Base-by-base conservation (phyloP, 2,329 filamentous ascomycete genomes). In the Biscogniauxia sp. region DNA sequence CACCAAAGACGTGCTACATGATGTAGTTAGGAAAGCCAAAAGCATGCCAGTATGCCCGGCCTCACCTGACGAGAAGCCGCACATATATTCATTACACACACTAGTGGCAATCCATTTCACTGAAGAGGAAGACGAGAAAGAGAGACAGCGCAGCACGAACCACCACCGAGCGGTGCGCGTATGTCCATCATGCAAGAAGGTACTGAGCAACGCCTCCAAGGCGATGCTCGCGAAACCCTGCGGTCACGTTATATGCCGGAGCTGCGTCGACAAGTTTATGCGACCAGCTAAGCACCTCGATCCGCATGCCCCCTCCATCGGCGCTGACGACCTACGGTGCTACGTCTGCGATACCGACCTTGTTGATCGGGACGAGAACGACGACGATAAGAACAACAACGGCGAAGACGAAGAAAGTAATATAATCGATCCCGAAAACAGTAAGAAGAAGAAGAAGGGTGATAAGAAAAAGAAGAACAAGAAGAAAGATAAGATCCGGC, bases 161-260 rank as follows among this genome's bases (percentile, higher is more conserved):
- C 1, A 75, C 84, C 52, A 78, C 76, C 5, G 79, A 77, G 13
- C 77, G 11, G 58, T 66, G 57, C 72, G 84, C 45, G 83, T 89
- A 55, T 99, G 94, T 74, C 95, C 95, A 0, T 89, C 90, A 53
- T 99, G 94, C 77, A 87, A 90, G 66, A 97, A 96, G 76, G 83
- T 80, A 1, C 81, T 98, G 13, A 90, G 86, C 53, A 98, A 98
- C 72, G 84, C 90, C 2, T 90, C 91, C 3, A 91, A 90, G 72
- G 91, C 93, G 0, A 86, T 93, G 74, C 80, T 97, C 56, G 88
- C 91, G 1, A 93, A 92, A 73, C 91, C 91, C 0, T 99, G 94
- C 70, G 94, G 94, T 0, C 94, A 99, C 73, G 93, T 98, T 0
- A 77, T 97, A 20, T 99, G 94, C 76, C 89, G 90, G 69, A 88